Conservation (phyloP, 495 filamentous ascomycete genomes). For the Daldinia decipiens region DNA sequence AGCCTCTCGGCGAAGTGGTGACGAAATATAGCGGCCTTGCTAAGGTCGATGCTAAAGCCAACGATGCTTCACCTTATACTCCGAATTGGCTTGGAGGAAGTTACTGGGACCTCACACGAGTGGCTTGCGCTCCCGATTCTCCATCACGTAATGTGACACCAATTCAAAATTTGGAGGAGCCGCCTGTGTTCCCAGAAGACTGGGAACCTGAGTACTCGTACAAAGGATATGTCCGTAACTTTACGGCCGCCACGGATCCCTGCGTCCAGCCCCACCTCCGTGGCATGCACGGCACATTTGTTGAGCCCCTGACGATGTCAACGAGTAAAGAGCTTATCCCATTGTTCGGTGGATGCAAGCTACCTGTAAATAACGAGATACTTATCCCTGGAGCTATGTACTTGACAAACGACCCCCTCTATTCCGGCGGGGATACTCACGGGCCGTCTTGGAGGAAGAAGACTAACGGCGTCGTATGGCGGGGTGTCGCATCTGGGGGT, state of each 20-base stretch:
- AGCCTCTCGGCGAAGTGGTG: slow-evolving; percentile 42
- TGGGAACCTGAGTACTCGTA: slow-evolving; percentile 51
- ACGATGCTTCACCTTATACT: slow-evolving; percentile 36
- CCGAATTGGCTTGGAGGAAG: slow-evolving; percentile 43
- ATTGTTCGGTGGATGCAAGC: slow-evolving; percentile 79
- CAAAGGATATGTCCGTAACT: slow-evolving; percentile 70
- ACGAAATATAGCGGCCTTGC: slow-evolving; percentile 44
- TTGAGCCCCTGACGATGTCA: slow-evolving; percentile 68
- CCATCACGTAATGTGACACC: slow-evolving; percentile 60
- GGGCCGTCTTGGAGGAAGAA: slow-evolving; percentile 68
- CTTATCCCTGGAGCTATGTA: slow-evolving; percentile 83
- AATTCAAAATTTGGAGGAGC: slow-evolving; percentile 49
- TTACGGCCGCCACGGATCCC: slow-evolving; percentile 68
- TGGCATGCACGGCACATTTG: slow-evolving; percentile 75
- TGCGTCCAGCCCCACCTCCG: slow-evolving; percentile 66
- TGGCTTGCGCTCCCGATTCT: slow-evolving; percentile 65
- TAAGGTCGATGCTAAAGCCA: slow-evolving; percentile 44
- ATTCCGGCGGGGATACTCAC: slow-evolving; percentile 62
- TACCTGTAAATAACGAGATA: slow-evolving; percentile 83
- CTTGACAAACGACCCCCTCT: slow-evolving; percentile 70
- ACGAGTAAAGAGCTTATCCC: slow-evolving; percentile 70
- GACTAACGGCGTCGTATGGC: slow-evolving; percentile 68
- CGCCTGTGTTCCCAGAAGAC: slow-evolving; percentile 50
- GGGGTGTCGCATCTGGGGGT: slow-evolving; percentile 76
- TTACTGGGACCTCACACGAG: slow-evolving; percentile 54